Evolutionary conservation across 257 asterid species (phyloP).

Genomic region (Avicennia marina): DNA sequence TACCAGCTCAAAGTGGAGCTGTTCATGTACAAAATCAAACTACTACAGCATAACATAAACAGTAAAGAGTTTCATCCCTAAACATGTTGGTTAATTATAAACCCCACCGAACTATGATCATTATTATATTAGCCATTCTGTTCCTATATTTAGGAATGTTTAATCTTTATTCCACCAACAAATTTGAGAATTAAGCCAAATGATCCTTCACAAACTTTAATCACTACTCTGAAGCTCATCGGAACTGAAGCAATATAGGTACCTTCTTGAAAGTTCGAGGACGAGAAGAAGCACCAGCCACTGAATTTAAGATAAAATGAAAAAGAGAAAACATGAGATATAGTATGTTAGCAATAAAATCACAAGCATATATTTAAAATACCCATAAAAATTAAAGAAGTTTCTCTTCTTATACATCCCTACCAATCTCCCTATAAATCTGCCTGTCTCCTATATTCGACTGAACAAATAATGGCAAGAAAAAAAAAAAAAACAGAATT

Average conservation of each 20-base stretch:
- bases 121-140: not conserved
- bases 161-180: constrained; percentile 1
- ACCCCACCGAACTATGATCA: not conserved
- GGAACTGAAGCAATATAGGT: constrained; percentile 1
- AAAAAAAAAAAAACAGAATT: no score
- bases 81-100: not conserved
- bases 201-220: not conserved
- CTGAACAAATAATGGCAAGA: no score
- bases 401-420: not conserved
- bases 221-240: no score
- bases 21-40: no score
- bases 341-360: not conserved
- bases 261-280: constrained; percentile 88
- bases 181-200: not conserved
- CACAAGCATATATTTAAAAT: not conserved
- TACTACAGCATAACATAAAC: no score
- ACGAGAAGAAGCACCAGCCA: constrained; percentile 84
- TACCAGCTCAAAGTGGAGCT: not conserved
- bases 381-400: not conserved
- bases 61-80: no score
- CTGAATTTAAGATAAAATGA: constrained; percentile 32
- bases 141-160: constrained; percentile 1
- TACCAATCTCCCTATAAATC: not conserved
- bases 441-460: no score
- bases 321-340: not conserved